phyloP scores from a whole-genome alignment of 2,329 filamentous ascomycete species.

The Magnaporthiopsis poae region DNA sequence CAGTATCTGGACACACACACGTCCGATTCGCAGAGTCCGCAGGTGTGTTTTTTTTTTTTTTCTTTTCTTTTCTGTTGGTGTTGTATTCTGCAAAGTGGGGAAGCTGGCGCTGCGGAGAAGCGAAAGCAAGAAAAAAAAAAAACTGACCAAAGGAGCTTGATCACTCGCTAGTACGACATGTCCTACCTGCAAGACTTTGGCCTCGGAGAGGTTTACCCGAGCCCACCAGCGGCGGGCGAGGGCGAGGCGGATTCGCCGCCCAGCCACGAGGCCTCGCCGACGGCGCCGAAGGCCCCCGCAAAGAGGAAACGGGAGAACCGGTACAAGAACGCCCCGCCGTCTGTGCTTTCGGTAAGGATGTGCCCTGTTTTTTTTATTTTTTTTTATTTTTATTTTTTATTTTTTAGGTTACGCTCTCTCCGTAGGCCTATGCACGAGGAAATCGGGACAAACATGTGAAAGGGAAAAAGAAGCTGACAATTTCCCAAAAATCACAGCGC shows the following conservation, averaged over 20 bases:
- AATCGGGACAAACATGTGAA: too few species aligned
- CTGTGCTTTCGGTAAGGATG: slow-evolving; percentile 35
- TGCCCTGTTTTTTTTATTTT: background rate
- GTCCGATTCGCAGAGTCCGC: slow-evolving; percentile 28
- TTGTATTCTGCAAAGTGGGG: background rate
- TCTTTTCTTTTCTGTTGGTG: background rate
- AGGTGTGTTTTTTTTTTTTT: slow-evolving; percentile 19
- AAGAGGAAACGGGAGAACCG: slow-evolving; percentile 43
- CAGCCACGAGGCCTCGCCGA: slow-evolving; percentile 11
- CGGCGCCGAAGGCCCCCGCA: slow-evolving; percentile 26
- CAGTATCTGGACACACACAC: slow-evolving; percentile 25
- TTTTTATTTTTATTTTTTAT: background rate
- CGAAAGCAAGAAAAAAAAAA: background rate
- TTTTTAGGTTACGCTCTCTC: background rate
- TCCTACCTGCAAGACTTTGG: slow-evolving; percentile 19
- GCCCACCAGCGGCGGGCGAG: slow-evolving; percentile 21
- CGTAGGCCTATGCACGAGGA: too few species aligned
- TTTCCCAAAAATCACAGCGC: slow-evolving; percentile 26
- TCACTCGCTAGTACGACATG: slow-evolving; percentile 23
- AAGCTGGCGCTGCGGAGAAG: background rate
- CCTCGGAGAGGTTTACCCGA: slow-evolving; percentile 23
- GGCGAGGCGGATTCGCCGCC: slow-evolving; percentile 14
- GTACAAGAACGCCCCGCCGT: slow-evolving; percentile 42
- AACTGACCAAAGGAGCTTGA: background rate
- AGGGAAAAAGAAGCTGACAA: too few species aligned